Evolutionary conservation across 164 flowering plant genomes (phyloP).

Genomic region (Malania oleifera): DNA sequence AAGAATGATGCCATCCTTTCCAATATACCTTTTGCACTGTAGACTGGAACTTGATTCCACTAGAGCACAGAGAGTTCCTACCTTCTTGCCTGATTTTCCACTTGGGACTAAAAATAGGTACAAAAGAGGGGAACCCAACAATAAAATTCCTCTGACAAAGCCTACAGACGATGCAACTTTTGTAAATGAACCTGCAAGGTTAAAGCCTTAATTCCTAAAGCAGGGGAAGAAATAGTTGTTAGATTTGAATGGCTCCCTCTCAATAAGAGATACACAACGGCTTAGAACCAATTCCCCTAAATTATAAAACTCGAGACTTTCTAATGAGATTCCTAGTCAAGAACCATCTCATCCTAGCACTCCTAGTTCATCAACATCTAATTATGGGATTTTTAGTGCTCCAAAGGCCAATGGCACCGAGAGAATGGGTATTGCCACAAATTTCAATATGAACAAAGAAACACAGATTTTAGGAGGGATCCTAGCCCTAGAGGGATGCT

Average conservation of each 20-base stretch:
- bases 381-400: slow-evolving; percentile 44
- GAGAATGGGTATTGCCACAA: neutral
- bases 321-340: slow-evolving; percentile 16
- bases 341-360: slow-evolving; percentile 11
- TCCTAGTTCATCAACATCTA: slow-evolving; percentile 13
- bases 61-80: slow-evolving; percentile 10
- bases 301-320: slow-evolving; percentile 14
- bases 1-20: slow-evolving; percentile 1
- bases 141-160: slow-evolving; percentile 10
- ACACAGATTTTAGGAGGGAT: neutral
- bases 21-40: neutral
- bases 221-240: neutral
- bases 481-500: neutral
- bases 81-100: slow-evolving; percentile 10
- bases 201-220: neutral
- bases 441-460: slow-evolving; percentile 11
- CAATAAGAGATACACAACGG: slow-evolving; percentile 3
- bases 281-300: slow-evolving; percentile 10
- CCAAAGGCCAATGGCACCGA: slow-evolving; percentile 11
- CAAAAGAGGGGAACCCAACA: slow-evolving; percentile 19
- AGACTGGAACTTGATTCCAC: slow-evolving; percentile 8
- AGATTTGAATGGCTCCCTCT: slow-evolving; percentile 2
- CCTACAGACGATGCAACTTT: slow-evolving; percentile 7
- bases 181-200: slow-evolving; percentile 2
- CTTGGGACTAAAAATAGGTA: slow-evolving; percentile 25